A percentile compares a stretch with the other conserved stretches of the same genome.
These are phyloP conservation scores for Ramularia endophylla DNA, from an alignment of 2,329 filamentous ascomycete genomes.

Conservation along the genomic window DNA sequence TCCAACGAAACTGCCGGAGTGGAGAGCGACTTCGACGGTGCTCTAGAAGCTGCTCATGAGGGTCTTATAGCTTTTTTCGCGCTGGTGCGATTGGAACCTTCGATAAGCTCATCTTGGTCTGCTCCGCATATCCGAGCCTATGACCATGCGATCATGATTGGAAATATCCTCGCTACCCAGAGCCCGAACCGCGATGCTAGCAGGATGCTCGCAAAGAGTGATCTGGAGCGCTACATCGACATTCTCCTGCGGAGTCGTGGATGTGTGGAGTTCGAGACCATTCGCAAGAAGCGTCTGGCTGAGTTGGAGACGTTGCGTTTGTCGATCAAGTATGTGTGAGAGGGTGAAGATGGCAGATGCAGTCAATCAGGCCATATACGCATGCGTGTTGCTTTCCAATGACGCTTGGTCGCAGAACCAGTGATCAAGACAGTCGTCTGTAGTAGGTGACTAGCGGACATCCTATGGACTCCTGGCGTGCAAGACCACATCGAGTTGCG, in stretches of 20 bases:
- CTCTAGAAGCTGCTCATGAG: conserved; percentile 3
- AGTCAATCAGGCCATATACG: too few relatives aligned
- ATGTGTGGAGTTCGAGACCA: background rate
- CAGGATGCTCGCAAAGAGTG: conserved; percentile 2
- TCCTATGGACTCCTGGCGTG: too few relatives aligned
- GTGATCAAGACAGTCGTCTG: too few relatives aligned
- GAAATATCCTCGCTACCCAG: background rate
- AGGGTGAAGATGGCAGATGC: too few relatives aligned
- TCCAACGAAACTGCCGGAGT: conserved; percentile 1
- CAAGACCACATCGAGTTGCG: too few relatives aligned
- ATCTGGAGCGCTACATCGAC: conserved; percentile 2
- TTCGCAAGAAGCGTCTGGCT: conserved; percentile 1
- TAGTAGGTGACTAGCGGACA: too few relatives aligned
- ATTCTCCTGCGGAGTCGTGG: background rate
- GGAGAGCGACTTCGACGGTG: conserved; percentile 3
- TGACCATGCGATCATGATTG: background rate
- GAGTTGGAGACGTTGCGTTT: background rate
- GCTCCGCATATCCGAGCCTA: conserved; percentile 2
- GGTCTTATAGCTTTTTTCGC: conserved; percentile 6
- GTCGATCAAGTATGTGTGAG: too few relatives aligned
- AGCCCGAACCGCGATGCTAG: background rate
- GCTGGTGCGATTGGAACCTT: background rate
- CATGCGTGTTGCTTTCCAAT: too few relatives aligned
- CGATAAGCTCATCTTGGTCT: background rate
- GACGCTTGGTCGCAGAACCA: too few relatives aligned